Base-by-base conservation (phyloP, 306 rosid species). In the Bauhinia variegata region DNA sequence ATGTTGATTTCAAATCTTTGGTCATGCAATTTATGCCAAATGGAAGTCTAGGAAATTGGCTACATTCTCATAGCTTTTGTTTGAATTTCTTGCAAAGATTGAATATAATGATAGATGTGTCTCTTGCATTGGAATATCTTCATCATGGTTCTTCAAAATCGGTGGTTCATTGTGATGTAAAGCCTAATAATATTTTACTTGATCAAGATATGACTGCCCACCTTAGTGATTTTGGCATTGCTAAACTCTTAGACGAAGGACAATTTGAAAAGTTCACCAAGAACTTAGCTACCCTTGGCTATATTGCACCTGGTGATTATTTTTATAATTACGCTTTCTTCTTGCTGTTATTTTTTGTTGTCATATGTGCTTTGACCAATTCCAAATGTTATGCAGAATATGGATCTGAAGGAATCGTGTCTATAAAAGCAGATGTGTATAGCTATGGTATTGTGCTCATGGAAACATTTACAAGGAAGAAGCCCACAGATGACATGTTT, bases 71-170 rank as follows among this genome's bases (percentile, higher is more conserved):
- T 0, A 5, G 10, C 3, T n/a, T 9, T 11, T 37, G 14, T 11
- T 59, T 59, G 50, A 37, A 18, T 39, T 4, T 59, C 33, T 15
- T 14, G 6, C 65, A 59, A 17, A 37, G 65, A 4, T 23, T 59
- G 11, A 17, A 59, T 8, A 59, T 59, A 37, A 59, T 59, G 65
- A n/a, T 59, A 6, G 50, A 59, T 59, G 50, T 59, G 3, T 47
- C 65, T 2, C 4, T 8, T 15, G 49, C 65, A 3, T n/a, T n/a
- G n/a, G n/a, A n/a, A n/a, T n/a, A n/a, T n/a, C n/a, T n/a, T n/a
- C n/a, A n/a, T n/a, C n/a, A 37, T 17, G 65, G 49, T 36, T 15
- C 13, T 59, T 16, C 65, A 38, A 37, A 47, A 3, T 31, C 34
- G 3, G 30, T 60, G 19, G 65, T 39, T 60, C 50, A 60, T 39